phyloP scores from a whole-genome alignment of 805 yeast genomes.

The Starmera caribaea region DNA sequence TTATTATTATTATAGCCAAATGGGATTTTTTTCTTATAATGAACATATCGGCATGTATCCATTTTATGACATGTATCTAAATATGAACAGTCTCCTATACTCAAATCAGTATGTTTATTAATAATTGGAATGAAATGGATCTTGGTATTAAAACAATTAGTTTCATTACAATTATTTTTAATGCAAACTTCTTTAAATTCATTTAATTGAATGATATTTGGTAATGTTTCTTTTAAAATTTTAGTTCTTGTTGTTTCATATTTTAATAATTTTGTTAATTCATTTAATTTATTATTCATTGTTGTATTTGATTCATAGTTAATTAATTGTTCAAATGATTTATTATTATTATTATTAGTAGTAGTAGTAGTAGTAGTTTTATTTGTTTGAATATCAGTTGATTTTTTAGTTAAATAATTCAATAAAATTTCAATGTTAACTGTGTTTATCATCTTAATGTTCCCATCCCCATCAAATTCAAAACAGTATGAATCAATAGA shows the following conservation, averaged over 20 bases:
- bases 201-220: conserved; percentile 9
- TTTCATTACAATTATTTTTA: neutral
- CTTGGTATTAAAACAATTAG: conserved; percentile 23
- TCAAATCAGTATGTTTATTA: conserved; percentile 54
- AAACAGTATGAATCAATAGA: neutral
- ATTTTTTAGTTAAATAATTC: neutral
- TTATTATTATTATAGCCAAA: conserved; percentile 17
- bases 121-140: conserved; percentile 48
- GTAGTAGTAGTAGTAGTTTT: neutral
- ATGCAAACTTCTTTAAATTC: conserved; percentile 6
- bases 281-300: conserved; percentile 27
- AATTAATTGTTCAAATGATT: neutral
- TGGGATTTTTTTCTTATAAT: conserved; percentile 46
- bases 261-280: conserved; percentile 30
- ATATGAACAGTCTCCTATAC: conserved; percentile 86
- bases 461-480: neutral
- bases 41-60: conserved; percentile 70
- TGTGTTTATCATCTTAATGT: conserved; percentile 1
- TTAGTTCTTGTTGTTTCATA: conserved; percentile 34
- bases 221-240: conserved; percentile 34
- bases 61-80: conserved; percentile 89
- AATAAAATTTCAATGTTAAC: neutral
- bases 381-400: neutral
- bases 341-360: neutral
- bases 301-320: conserved; percentile 22